These are phyloP conservation scores for Aureobasidium uvarum DNA, from an alignment of 2,329 filamentous ascomycete species.

Conservation along the genomic window DNA sequence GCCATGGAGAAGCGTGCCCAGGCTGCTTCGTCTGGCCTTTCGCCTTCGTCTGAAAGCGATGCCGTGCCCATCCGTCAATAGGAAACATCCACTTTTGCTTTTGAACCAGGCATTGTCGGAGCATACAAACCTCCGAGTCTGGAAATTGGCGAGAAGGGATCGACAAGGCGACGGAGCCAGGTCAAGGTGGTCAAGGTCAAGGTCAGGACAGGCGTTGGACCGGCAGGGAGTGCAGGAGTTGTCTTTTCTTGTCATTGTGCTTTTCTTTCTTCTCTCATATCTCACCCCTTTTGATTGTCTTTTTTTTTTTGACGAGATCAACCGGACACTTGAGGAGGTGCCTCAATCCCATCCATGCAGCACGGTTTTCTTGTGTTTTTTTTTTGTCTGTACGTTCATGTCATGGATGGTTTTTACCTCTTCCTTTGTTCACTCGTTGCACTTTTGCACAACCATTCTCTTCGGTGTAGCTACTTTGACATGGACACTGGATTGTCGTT, in stretches of 20 bases:
- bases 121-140: not conserved
- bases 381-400: slow-evolving; percentile 11
- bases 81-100: not conserved
- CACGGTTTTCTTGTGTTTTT: not conserved
- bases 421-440: slow-evolving; percentile 7
- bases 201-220: slow-evolving; percentile 16
- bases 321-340: slow-evolving; percentile 10
- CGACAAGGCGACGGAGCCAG: not conserved
- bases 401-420: not conserved
- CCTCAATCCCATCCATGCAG: not conserved
- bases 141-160: not conserved
- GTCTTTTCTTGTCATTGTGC: slow-evolving; percentile 1
- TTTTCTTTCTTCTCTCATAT: not conserved
- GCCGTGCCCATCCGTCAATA: slow-evolving; percentile 29
- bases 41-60: slow-evolving; percentile 28
- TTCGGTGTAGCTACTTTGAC: slow-evolving; percentile 15
- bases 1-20: slow-evolving; percentile 28
- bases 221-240: slow-evolving; percentile 14
- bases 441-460: not conserved
- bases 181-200: slow-evolving; percentile 3
- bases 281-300: slow-evolving; percentile 9
- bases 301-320: not conserved
- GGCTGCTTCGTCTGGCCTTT: slow-evolving; percentile 17
- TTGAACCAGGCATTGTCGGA: not conserved
- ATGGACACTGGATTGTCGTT: slow-evolving; percentile 6